A percentile compares a stretch with the other conserved stretches of the same genome.
phyloP scores from a whole-genome alignment of 768 basidiomycete genomes.

The Pleurotus tuoliensis region DNA sequence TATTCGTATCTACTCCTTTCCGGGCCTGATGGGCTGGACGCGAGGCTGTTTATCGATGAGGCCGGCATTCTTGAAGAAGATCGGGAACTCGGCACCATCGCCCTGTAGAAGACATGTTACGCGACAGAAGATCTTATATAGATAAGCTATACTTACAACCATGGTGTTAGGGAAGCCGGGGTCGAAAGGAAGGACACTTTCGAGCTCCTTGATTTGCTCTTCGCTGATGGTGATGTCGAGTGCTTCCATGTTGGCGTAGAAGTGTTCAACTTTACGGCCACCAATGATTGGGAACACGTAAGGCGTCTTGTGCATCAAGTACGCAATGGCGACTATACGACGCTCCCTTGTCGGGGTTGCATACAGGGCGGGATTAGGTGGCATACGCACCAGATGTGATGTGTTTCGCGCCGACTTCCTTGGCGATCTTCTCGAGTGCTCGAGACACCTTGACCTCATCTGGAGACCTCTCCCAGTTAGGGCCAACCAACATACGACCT shows the following conservation, averaged over 20 bases:
- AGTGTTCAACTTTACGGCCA: constrained; percentile 48
- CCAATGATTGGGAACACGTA: constrained; percentile 50
- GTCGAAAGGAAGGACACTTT: constrained; percentile 38
- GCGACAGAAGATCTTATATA: background rate
- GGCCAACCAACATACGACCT: constrained; percentile 27
- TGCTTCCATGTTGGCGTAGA: constrained; percentile 45
- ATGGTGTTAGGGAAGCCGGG: constrained; percentile 37
- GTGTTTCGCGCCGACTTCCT: constrained; percentile 42
- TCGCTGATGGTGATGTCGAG: constrained; percentile 35
- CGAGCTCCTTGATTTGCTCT: constrained; percentile 42
- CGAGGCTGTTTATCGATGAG: background rate
- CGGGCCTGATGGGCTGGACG: background rate
- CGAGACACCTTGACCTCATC: constrained; percentile 35
- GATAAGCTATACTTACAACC: constrained; percentile 20
- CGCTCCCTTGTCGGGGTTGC: background rate
- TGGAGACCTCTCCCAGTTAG: constrained; percentile 44
- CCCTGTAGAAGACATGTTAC: background rate
- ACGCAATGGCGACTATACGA: constrained; percentile 45
- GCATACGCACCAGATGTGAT: constrained; percentile 39
- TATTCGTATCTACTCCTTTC: no score
- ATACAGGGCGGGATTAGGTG: background rate
- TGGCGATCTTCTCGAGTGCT: constrained; percentile 47
- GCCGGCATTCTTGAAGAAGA: background rate
- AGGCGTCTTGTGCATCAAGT: constrained; percentile 48
- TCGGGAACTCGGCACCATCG: background rate